Base-by-base conservation (phyloP, 495 filamentous ascomycete species). In the Xylaria bambusicola region DNA sequence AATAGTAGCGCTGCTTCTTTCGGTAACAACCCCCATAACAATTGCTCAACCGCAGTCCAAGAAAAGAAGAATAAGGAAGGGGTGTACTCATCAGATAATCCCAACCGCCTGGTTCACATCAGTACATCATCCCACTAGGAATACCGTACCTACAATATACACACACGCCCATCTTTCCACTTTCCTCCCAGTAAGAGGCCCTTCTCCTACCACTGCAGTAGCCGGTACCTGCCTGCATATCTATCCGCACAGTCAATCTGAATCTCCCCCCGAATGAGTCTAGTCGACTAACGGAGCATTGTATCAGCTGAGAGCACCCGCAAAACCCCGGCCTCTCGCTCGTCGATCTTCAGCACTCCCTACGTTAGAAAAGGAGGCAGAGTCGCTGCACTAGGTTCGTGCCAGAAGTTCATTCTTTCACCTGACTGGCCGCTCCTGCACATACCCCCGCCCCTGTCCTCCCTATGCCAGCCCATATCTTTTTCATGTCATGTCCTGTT, bases 321-420 rank as follows among this genome's bases (percentile, higher is more conserved):
- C 45, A 48, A 15, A 6, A 26, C 35, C 29, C 33, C 55, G 18
- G 5, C 29, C 26, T 27, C 24, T 45, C 8, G 15, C 23, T 46
- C 45, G 23, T 5, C 10, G 5, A 10, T 24, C 55, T 38, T n/a
- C 33, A 18, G 10, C 12, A 21, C 35, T 17, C 40, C 3, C 41
- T 35, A 6, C 53, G 29, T 41, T 5, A 5, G 29, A 45, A 27
- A 52, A n/a, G n/a, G 40, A 60, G 29, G 17, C 66, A 68, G 58
- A 61, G 36, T 61, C n/a, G n/a, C 56, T 64, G 66, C 67, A 58
- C 71, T 67, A 72, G 69, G 73, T 75, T 76, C 70, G 74, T 77
- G 52, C 73, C 60, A 70, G 73, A 67, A 66, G 53, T 51, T 38
- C 55, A 58, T 63, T 62, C 15, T 47, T 67, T 71, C 69, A 70